Evolutionary conservation across 495 filamentous ascomycete genomes (phyloP), one percentile per base, ranked within the genome.

Genomic region (Aspergillus homomorphus): DNA sequence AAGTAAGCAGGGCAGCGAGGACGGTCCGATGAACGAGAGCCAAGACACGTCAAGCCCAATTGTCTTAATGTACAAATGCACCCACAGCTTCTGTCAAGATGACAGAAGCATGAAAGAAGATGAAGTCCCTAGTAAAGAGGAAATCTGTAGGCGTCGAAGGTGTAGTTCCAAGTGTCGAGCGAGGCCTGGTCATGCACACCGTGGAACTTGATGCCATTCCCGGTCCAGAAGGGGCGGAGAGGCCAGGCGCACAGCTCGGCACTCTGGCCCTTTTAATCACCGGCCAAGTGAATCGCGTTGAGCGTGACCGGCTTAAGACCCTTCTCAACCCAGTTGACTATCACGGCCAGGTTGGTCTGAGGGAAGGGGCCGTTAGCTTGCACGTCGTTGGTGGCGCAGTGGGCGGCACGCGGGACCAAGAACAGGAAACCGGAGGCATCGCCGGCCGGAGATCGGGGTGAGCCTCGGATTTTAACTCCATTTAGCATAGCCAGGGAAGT

Each of bases 391-490:
- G 73, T 56, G 0, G 63, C 63, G 53, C 80, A 84, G 67, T 83
- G 79, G 0, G 67, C 74, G 0, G 76, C 80, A 19, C 80, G 79
- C 1, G 82, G 79, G 12, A 83, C 66, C 2, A 83, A 58, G 64
- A 72, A 84, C 19, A 83, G 60, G n/a, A 69, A 73, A 62, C 82
- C 79, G 68, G 73, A 84, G 14, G 79, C 80, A 38, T 70, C 63
- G 51, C 82, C 56, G 23, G 70, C 69, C n/a, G n/a, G n/a, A n/a
- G n/a, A n/a, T n/a, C n/a, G n/a, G n/a, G n/a, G n/a, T n/a, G n/a
- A n/a, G n/a, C n/a, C n/a, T n/a, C n/a, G n/a, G n/a, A n/a, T n/a
- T n/a, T n/a, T n/a, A n/a, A n/a, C n/a, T n/a, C n/a, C n/a, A n/a
- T n/a, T n/a, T n/a, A n/a, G n/a, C n/a, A n/a, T n/a, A n/a, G n/a